phyloP scores from a whole-genome alignment of 495 filamentous ascomycete species.

The Amphirosellinia nigrospora region DNA sequence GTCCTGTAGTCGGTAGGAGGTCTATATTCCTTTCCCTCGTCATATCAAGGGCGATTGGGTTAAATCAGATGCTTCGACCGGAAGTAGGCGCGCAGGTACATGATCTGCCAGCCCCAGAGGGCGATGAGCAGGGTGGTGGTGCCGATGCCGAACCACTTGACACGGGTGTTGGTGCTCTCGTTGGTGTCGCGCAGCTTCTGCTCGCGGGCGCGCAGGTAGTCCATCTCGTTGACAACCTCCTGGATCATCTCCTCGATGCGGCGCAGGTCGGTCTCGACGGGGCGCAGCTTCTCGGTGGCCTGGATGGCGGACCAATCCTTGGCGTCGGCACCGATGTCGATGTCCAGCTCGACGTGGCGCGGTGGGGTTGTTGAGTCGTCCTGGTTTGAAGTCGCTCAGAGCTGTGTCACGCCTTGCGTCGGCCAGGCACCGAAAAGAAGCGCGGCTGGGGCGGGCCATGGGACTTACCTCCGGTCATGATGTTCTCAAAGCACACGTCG shows the following conservation, averaged over 20 bases:
- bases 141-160: constrained; percentile 97
- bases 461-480: constrained; percentile 69
- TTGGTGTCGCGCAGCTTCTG: constrained; percentile 98
- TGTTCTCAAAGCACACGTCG: constrained; percentile 97
- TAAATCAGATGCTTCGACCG: constrained; percentile 92
- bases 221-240: constrained; percentile 86
- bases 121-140: constrained; percentile 93
- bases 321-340: constrained; percentile 98
- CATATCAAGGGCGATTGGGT: background rate
- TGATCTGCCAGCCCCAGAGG: constrained; percentile 94
- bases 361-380: constrained; percentile 60
- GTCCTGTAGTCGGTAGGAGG: background rate
- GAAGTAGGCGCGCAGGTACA: constrained; percentile 98
- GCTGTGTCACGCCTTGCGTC: constrained; percentile 40
- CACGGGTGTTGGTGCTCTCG: constrained; percentile 97
- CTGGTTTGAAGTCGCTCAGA: constrained; percentile 42
- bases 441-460: constrained; percentile 23
- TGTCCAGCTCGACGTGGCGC: constrained; percentile 92
- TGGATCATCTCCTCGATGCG: constrained; percentile 86
- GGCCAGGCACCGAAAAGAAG: constrained; percentile 1
- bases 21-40: background rate
- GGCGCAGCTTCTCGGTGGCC: constrained; percentile 96
- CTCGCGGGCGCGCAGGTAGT: constrained; percentile 88
- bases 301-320: constrained; percentile 98
- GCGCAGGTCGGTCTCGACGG: constrained; percentile 92